These are phyloP conservation scores for Solanum chacoense DNA, from an alignment of 305 asterid genomes.

Conservation along the genomic window DNA sequence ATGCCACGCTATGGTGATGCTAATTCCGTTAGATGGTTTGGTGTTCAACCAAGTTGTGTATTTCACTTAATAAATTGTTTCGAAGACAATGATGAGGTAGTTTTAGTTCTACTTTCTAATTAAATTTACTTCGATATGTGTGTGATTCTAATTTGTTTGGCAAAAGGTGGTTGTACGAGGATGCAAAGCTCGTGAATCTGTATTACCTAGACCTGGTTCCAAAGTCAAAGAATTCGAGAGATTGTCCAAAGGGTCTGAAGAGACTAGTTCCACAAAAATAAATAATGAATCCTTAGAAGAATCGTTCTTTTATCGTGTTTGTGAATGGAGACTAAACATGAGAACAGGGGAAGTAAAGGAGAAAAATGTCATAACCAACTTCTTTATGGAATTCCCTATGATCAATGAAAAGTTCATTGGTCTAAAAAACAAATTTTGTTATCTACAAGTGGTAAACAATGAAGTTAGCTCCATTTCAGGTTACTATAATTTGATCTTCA, in stretches of 20 bases:
- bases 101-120: background rate
- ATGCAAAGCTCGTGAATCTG: constrained; percentile 13
- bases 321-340: constrained; percentile 22
- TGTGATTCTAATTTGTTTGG: background rate
- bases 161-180: constrained; percentile 21
- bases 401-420: constrained; percentile 38
- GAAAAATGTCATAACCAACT: constrained; percentile 22
- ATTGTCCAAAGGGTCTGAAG: constrained; percentile 15
- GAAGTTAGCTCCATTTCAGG: constrained; percentile 45
- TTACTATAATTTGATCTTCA: constrained; percentile 10
- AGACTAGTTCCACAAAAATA: background rate
- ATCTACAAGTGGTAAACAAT: constrained; percentile 31
- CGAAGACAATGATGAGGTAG: constrained; percentile 49
- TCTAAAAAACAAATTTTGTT: constrained; percentile 29
- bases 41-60: constrained; percentile 36
- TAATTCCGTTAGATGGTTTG: constrained; percentile 48
- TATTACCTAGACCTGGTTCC: constrained; percentile 20
- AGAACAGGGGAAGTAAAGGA: constrained; percentile 13
- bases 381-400: constrained; percentile 58
- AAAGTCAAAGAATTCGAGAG: constrained; percentile 16
- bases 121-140: background rate
- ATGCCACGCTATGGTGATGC: constrained; percentile 75
- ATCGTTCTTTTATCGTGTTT: background rate
- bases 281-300: constrained; percentile 4
- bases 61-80: constrained; percentile 60